phyloP scores from a whole-genome alignment of 1,284 basidiomycete species.

The Microbotryum scabiosae region DNA sequence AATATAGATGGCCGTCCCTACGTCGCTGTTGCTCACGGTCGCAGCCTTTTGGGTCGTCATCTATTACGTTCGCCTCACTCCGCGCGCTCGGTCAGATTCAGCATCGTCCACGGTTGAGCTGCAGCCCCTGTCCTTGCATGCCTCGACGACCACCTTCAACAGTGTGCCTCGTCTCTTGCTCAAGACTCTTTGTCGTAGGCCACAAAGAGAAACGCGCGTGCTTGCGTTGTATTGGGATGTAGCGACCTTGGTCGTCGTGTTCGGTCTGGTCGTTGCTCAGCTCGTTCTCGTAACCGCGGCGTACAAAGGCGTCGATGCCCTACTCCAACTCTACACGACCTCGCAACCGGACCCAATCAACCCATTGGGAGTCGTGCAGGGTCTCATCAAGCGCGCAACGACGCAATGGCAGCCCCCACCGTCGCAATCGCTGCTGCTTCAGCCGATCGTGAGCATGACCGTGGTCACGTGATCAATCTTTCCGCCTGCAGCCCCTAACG shows the following conservation, averaged over 20 bases:
- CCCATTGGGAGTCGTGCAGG: too few relatives aligned
- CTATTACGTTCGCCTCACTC: background rate
- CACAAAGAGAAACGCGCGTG: background rate
- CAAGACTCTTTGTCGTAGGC: background rate
- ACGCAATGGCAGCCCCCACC: background rate
- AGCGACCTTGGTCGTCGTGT: background rate
- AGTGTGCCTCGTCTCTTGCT: background rate
- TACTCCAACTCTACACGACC: background rate
- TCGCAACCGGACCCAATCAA: too few relatives aligned
- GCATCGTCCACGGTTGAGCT: constrained; percentile 14
- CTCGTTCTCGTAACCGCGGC: constrained; percentile 3
- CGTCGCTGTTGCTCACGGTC: too few relatives aligned
- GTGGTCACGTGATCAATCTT: background rate
- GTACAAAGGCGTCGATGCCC: background rate
- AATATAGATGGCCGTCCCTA: background rate
- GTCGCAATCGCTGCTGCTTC: constrained; percentile 1
- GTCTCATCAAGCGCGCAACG: background rate
- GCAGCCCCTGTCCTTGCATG: constrained; percentile 2
- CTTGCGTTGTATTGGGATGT: constrained; percentile 1
- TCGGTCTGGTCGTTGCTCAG: constrained; percentile 2
- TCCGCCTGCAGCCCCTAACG: background rate
- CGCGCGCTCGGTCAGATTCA: background rate
- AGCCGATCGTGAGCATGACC: constrained; percentile 5
- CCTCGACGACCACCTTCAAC: constrained; percentile 6
- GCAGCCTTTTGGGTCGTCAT: background rate